Evolutionary conservation across 176 grass and related monocot genomes (phyloP), one percentile per base, ranked within the genome.

Genomic region (Metroxylon sagu): DNA sequence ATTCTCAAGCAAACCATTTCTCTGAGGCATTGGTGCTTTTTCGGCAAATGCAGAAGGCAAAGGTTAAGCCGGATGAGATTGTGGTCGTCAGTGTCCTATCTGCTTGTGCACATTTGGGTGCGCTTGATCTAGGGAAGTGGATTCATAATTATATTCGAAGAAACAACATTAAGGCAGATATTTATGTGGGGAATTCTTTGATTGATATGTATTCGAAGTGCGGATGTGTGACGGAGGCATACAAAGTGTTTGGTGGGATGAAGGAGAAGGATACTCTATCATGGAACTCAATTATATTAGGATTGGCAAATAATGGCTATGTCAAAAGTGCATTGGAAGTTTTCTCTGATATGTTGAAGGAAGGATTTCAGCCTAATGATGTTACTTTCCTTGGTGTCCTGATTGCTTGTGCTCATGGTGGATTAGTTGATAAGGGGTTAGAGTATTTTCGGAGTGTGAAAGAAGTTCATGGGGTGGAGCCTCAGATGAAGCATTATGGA

Each of bases 401-500:
- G 25, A 83, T 82, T 52, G 68, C 79, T 15, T 83, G 76, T 4
- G 62, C 49, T 21, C 75, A 83, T 6, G 16, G 29, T 26, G 25
- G 82, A 57, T 68, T 74, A 49, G 52, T 83, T 25, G 50, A 74
- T 53, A 50, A 87, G 50, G 83, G 83, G 8, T 62, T 87, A 18
- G 1, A 30, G 17, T 66, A 71, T 69, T 80, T 83, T 5, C 28
- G 74, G n/a, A 83, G 79, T 66, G 87, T 87, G 83, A 74, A 61
- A 57, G 3, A 26, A 7, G 5, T 67, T 52, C 60, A 74, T 67
- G 62, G 61, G 18, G 23, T 83, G 21, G 73, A 80, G 56, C 83
- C 76, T 1, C 52, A 74, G 18, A 80, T 85, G 81, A 89, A 78
- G 55, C 86, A 82, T 54, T 85, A 85, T 0, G 77, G 78, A 30